Conservation (phyloP, 1,284 basidiomycete species). For the Ganoderma sinense region DNA sequence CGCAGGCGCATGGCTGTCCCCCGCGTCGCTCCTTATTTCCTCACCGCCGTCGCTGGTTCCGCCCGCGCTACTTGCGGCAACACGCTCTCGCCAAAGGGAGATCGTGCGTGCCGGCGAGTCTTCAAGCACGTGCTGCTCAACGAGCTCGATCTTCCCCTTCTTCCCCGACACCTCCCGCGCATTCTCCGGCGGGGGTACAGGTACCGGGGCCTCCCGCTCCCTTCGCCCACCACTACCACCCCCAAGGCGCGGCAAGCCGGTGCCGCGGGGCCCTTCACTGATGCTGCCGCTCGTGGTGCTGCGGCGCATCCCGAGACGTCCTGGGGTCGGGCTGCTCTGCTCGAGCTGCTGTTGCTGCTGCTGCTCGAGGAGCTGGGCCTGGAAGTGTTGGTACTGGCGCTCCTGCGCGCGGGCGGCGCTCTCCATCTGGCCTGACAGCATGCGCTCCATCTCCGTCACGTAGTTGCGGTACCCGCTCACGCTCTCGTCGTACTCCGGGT, state of each 20-base stretch:
- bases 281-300: conserved; percentile 20
- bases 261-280: conserved; percentile 15
- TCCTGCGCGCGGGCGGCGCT: conserved; percentile 29
- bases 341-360: conserved; percentile 2
- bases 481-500: conserved; percentile 42
- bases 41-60: conserved; percentile 1
- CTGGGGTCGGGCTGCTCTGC: neutral
- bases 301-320: conserved; percentile 4
- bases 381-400: conserved; percentile 15
- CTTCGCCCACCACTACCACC: conserved; percentile 3
- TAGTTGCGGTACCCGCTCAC: conserved; percentile 50
- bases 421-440: conserved; percentile 47
- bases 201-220: conserved; percentile 10
- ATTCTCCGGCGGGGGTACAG: conserved; percentile 30
- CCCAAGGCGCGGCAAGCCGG: conserved; percentile 13
- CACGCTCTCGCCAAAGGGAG: conserved; percentile 46
- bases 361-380: conserved; percentile 2
- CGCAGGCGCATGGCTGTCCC: conserved; percentile 8
- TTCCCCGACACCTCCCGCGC: conserved; percentile 35
- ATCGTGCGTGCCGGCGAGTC: conserved; percentile 45
- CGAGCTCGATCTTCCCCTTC: conserved; percentile 39
- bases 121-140: conserved; percentile 44
- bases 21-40: conserved; percentile 12
- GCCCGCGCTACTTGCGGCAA: conserved; percentile 39
- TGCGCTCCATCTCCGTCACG: conserved; percentile 55